phyloP scores from a whole-genome alignment of 495 filamentous ascomycete genomes.

The Penicillium steckii region DNA sequence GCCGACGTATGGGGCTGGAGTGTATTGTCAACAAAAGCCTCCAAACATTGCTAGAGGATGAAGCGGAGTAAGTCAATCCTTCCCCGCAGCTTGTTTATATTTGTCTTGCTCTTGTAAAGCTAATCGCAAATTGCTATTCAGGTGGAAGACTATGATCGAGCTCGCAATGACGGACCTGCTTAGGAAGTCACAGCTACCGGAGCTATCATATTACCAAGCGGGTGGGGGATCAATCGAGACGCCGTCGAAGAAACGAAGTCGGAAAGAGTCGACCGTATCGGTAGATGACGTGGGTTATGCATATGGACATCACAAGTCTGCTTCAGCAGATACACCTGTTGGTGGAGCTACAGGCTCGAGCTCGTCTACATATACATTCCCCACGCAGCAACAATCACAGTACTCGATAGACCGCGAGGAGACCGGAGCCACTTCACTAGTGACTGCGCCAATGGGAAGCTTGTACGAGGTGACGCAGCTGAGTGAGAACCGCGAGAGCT shows the following conservation, averaged over 20 bases:
- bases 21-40: conserved; percentile 57
- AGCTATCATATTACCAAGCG: conserved; percentile 46
- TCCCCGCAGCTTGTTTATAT: not conserved
- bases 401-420: conserved; percentile 46
- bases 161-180: conserved; percentile 47
- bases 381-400: conserved; percentile 31
- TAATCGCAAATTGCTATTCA: conserved; percentile 15
- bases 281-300: conserved; percentile 29
- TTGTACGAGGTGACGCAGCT: conserved; percentile 61
- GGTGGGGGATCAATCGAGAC: conserved; percentile 35
- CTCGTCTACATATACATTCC: conserved; percentile 18
- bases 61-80: conserved; percentile 40
- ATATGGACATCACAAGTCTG: conserved; percentile 12
- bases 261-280: conserved; percentile 41
- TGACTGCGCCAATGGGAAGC: conserved; percentile 58
- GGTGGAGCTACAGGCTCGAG: conserved; percentile 13
- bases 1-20: conserved; percentile 49
- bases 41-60: conserved; percentile 53
- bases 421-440: conserved; percentile 40
- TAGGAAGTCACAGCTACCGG: conserved; percentile 44
- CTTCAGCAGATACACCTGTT: conserved; percentile 14
- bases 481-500: conserved; percentile 43
- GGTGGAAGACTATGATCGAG: conserved; percentile 49
- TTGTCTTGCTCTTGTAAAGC: not conserved
- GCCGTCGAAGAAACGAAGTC: conserved; percentile 33